Percentiles rank a stretch among this genome's conserved stretches.
These are phyloP conservation scores for Diaporthe vaccinii DNA, from an alignment of 2,329 filamentous ascomycete genomes.

Conservation along the genomic window DNA sequence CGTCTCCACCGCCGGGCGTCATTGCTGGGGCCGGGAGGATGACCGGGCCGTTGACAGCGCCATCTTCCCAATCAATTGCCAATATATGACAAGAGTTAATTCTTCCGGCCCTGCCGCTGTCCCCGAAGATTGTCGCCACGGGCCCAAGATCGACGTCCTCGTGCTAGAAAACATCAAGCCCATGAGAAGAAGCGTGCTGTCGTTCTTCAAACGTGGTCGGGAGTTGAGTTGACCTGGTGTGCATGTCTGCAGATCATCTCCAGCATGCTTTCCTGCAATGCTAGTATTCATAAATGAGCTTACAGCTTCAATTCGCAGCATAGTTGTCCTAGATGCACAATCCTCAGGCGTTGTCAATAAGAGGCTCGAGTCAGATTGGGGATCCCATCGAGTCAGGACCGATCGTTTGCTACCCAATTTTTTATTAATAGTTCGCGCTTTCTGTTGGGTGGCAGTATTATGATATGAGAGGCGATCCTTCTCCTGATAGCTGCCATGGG, in stretches of 20 bases:
- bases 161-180: background rate
- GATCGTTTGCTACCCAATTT: background rate
- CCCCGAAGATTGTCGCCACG: background rate
- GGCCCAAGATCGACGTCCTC: background rate
- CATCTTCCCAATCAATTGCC: background rate
- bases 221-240: background rate
- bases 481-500: background rate
- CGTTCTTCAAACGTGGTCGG: background rate
- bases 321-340: background rate
- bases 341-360: background rate
- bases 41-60: background rate
- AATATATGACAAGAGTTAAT: background rate
- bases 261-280: background rate
- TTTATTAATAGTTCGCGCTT: background rate
- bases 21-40: slow-evolving; percentile 3
- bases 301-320: background rate
- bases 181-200: background rate
- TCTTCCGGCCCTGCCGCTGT: too few relatives aligned
- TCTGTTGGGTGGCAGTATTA: background rate
- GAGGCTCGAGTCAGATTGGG: background rate
- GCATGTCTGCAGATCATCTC: background rate
- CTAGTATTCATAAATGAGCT: too few relatives aligned
- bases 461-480: background rate
- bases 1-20: slow-evolving; percentile 5
- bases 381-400: background rate